Evolutionary conservation across 768 basidiomycete genomes (phyloP).

Genomic region (Solioccasus polychromus): DNA sequence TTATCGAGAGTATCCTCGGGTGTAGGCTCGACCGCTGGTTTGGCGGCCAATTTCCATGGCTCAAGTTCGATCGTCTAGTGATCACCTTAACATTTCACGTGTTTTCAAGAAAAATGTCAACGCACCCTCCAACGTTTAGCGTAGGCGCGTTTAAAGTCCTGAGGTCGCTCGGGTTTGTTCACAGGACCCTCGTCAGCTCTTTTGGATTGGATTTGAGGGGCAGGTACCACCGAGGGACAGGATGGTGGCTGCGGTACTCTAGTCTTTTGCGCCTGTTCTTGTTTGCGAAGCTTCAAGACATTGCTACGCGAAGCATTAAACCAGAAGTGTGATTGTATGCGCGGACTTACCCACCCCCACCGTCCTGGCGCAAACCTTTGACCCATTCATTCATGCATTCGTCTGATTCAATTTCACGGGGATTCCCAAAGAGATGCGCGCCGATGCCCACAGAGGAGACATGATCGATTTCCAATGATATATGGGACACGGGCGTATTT

Average conservation of each 20-base stretch:
- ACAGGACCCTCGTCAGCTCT: constrained; percentile 1
- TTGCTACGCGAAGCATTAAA: constrained; percentile 31
- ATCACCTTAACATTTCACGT: neutral
- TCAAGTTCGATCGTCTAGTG: constrained; percentile 13
- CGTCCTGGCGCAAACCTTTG: constrained; percentile 50
- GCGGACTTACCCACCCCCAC: constrained; percentile 57
- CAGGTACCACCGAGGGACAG: neutral
- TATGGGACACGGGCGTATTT: constrained; percentile 40
- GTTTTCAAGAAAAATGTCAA: neutral
- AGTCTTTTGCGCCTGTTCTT: constrained; percentile 11
- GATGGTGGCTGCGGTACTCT: constrained; percentile 3
- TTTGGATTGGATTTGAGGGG: neutral
- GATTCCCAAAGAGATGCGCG: constrained; percentile 47
- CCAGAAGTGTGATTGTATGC: neutral
- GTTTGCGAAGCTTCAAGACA: constrained; percentile 45
- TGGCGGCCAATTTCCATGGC: constrained; percentile 14
- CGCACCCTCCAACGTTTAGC: constrained; percentile 27
- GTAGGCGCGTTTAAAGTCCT: constrained; percentile 14
- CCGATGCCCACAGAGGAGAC: constrained; percentile 43
- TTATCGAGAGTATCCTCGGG: constrained; percentile 11
- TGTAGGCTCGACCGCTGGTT: constrained; percentile 3
- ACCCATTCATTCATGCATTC: constrained; percentile 48
- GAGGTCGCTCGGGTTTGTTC: constrained; percentile 7
- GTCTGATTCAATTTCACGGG: constrained; percentile 44
- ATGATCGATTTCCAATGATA: constrained; percentile 54